These are phyloP conservation scores for Starmerella lactis-condensi DNA, from an alignment of 805 yeast genomes.

Conservation along the genomic window DNA sequence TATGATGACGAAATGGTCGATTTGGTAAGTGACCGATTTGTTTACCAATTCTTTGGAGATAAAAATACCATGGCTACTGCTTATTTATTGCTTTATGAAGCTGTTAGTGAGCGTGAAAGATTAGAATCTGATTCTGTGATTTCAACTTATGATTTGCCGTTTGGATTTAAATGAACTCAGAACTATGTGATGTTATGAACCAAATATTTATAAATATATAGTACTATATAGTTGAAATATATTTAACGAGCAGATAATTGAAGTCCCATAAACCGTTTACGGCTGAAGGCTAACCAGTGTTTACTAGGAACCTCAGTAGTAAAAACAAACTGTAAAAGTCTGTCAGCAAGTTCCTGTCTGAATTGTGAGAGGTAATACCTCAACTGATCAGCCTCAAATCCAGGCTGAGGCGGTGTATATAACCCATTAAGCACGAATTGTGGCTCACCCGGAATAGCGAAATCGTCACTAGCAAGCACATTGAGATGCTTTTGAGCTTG, in stretches of 20 bases:
- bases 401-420: slow-evolving; percentile 53
- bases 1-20: slow-evolving; percentile 95
- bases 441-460: slow-evolving; percentile 85
- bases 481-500: slow-evolving; percentile 38
- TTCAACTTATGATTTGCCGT: no score
- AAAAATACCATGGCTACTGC: slow-evolving; percentile 80
- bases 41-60: slow-evolving; percentile 72
- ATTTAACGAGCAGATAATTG: slow-evolving; percentile 7
- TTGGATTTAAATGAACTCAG: no score
- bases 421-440: slow-evolving; percentile 81
- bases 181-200: no score
- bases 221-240: no score
- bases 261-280: slow-evolving; percentile 90
- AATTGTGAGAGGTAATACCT: slow-evolving; percentile 74
- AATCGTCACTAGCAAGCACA: slow-evolving; percentile 71
- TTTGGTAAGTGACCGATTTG: slow-evolving; percentile 63
- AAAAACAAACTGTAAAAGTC: slow-evolving; percentile 53
- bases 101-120: slow-evolving; percentile 22
- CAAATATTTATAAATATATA: no score
- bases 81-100: slow-evolving; percentile 67
- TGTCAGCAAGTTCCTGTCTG: slow-evolving; percentile 77
- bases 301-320: slow-evolving; percentile 58
- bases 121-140: no score
- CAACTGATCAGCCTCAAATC: slow-evolving; percentile 59
- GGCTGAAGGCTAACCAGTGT: slow-evolving; percentile 88